Conservation (phyloP, 2,329 filamentous ascomycete genomes). For the Orbilia ellipsospora region DNA sequence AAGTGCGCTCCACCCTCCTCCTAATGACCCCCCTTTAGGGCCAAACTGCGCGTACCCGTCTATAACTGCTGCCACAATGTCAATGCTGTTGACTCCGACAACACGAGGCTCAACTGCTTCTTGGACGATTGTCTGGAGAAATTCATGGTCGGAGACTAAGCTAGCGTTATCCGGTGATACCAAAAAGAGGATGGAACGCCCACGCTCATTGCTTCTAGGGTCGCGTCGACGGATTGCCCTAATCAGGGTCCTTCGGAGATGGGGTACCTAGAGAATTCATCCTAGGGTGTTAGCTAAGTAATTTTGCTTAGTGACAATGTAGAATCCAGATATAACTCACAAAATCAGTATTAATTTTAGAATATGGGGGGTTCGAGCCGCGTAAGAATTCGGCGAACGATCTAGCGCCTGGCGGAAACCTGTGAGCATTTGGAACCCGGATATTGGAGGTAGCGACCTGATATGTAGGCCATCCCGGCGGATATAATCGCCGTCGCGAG, state of each 20-base stretch:
- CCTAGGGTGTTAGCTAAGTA: not conserved
- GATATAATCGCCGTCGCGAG: constrained; percentile 17
- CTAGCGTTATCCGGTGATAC: constrained; percentile 22
- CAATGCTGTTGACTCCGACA: not conserved
- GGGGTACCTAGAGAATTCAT: not conserved
- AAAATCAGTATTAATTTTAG: no score
- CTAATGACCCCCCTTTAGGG: not conserved
- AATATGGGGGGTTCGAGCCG: not conserved
- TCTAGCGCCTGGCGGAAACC: not conserved
- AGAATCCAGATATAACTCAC: not conserved
- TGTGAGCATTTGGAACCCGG: not conserved
- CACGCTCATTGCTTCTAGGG: not conserved
- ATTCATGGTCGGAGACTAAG: constrained; percentile 23
- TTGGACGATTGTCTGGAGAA: constrained; percentile 23
- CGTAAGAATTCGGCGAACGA: not conserved
- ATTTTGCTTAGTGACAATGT: not conserved
- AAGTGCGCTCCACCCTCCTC: constrained; percentile 28
- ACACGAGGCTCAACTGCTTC: constrained; percentile 17
- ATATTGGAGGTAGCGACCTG: not conserved
- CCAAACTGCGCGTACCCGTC: constrained; percentile 8
- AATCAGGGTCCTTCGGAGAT: constrained; percentile 17
- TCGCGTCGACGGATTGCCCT: constrained; percentile 7
- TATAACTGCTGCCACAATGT: constrained; percentile 20
- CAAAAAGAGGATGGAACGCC: constrained; percentile 23
- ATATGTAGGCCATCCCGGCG: not conserved